phyloP scores from a whole-genome alignment of 345 rosid species.

The Mallotus nudiflorus region DNA sequence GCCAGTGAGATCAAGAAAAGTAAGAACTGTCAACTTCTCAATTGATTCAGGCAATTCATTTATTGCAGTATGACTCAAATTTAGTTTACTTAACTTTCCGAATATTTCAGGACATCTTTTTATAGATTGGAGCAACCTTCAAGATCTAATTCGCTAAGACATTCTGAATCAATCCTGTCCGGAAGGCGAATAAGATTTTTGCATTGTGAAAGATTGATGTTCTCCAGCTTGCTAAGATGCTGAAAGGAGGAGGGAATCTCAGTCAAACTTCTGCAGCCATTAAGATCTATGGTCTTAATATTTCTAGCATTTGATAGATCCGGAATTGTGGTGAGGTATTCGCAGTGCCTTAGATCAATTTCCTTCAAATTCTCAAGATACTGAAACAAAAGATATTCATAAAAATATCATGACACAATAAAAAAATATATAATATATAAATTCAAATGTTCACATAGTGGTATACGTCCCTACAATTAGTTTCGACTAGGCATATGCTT shows the following conservation, averaged over 20 bases:
- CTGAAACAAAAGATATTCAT: background rate
- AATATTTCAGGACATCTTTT: no score
- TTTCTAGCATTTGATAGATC: slow-evolving; percentile 11
- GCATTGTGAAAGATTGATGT: background rate
- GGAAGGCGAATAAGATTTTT: background rate
- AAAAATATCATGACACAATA: background rate
- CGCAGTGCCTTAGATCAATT: background rate
- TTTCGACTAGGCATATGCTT: no score
- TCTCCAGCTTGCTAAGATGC: background rate
- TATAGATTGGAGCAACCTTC: background rate
- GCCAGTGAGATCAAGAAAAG: no score
- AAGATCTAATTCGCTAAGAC: background rate
- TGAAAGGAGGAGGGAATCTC: no score
- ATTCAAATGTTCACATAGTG: no score
- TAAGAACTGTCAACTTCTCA: background rate
- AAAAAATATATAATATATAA: no score
- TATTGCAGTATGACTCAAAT: background rate
- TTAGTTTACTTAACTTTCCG: background rate
- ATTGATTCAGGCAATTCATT: background rate
- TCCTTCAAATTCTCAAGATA: background rate
- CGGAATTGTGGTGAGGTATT: background rate
- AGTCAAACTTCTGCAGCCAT: background rate
- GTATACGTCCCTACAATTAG: no score
- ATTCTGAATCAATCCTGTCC: background rate
- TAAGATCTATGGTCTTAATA: background rate